A percentile compares a stretch with the other conserved stretches of the same genome.
Conservation (phyloP, 2,329 filamentous ascomycete genomes). For the Aspergillus novoparasiticus region DNA sequence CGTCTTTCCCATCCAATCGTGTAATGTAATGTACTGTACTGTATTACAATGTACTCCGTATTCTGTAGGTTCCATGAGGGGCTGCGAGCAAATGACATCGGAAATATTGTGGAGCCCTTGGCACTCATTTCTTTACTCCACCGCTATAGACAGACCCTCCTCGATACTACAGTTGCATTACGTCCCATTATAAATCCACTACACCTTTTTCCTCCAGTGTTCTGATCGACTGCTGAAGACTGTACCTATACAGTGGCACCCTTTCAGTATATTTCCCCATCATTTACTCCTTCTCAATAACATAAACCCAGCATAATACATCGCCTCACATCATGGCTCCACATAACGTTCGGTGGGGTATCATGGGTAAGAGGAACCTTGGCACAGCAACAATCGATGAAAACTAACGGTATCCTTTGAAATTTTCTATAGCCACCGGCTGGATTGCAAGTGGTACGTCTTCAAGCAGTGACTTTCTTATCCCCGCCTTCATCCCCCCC, state of each 20-base stretch:
- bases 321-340: slow-evolving; percentile 31
- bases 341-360: slow-evolving; percentile 46
- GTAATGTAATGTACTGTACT: not conserved
- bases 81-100: not conserved
- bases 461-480: not conserved
- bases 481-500: not conserved
- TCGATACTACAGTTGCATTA: not conserved
- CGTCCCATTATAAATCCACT: not conserved
- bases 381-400: not conserved
- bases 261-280: not conserved
- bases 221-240: not conserved
- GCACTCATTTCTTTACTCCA: not conserved
- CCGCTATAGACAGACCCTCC: not conserved
- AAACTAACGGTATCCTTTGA: slow-evolving; percentile 17
- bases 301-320: not conserved
- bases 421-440: slow-evolving; percentile 42
- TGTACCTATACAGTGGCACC: not conserved
- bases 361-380: slow-evolving; percentile 39
- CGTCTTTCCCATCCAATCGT: not conserved
- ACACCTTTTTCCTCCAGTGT: not conserved
- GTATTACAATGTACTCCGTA: not conserved
- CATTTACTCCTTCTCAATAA: not conserved
- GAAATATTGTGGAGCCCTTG: not conserved
- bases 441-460: slow-evolving; percentile 44
- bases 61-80: not conserved